Conservation (phyloP, 768 basidiomycete genomes). For the Kwoniella bestiolae region DNA sequence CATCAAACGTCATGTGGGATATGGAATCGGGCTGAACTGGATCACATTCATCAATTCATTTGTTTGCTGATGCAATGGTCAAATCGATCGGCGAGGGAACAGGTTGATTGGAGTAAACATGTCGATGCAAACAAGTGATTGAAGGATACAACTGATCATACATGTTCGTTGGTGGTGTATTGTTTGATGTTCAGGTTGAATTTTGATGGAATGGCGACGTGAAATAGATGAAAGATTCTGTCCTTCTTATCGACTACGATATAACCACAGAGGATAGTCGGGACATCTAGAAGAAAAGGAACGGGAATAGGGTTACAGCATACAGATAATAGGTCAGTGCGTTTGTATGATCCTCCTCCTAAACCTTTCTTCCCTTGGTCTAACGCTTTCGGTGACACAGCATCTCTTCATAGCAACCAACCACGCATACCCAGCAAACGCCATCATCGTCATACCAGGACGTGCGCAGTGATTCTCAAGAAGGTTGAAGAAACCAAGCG, state of each 20-base stretch:
- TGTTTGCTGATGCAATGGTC: neutral
- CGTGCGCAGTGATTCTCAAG: neutral
- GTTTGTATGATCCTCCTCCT: neutral
- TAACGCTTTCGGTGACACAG: neutral
- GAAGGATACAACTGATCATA: too few species aligned
- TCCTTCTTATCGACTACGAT: too few species aligned
- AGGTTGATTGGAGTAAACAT: neutral
- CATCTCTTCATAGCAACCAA: neutral
- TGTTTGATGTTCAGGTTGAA: too few species aligned
- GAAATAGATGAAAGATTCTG: too few species aligned
- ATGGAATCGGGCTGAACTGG: conserved; percentile 8
- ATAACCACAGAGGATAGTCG: too few species aligned
- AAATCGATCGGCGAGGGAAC: neutral
- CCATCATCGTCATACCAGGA: conserved; percentile 5
- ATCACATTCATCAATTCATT: neutral
- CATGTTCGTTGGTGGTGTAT: too few species aligned
- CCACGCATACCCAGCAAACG: neutral
- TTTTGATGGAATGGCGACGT: too few species aligned
- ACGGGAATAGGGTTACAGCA: neutral
- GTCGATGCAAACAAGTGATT: neutral
- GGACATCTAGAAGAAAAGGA: neutral
- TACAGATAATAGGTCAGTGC: neutral
- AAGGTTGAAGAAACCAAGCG: neutral
- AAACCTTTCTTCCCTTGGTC: neutral
- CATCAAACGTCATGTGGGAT: neutral